Percentiles rank a stretch among this genome's conserved stretches.
phyloP scores from a whole-genome alignment of 768 basidiomycete genomes.

The Amylocystis lapponica region DNA sequence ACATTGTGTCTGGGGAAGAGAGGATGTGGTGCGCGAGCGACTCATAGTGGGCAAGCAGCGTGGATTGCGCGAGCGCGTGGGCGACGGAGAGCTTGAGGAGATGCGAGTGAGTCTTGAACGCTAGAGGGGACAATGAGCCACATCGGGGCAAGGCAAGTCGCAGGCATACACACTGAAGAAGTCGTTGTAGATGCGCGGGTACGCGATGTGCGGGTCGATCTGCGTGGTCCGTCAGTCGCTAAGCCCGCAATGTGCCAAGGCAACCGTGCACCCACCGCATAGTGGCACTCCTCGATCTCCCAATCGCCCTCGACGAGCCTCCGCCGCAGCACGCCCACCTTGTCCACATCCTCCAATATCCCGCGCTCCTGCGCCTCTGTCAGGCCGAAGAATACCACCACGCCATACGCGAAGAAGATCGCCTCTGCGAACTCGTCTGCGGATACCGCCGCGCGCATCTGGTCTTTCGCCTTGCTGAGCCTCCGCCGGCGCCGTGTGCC shows the following conservation, averaged over 20 bases:
- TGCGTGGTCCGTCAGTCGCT: conserved; percentile 26
- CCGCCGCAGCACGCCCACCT: conserved; percentile 61
- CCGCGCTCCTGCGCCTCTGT: conserved; percentile 71
- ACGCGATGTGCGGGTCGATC: conserved; percentile 81
- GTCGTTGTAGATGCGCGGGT: conserved; percentile 92
- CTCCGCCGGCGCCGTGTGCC: conserved; percentile 2
- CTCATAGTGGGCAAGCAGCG: conserved; percentile 86
- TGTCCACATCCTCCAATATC: conserved; percentile 78
- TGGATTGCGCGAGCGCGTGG: conserved; percentile 92
- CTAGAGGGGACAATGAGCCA: conserved; percentile 32
- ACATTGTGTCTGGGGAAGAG: conserved; percentile 67
- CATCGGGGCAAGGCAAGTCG: neutral
- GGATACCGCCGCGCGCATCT: conserved; percentile 4
- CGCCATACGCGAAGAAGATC: conserved; percentile 83
- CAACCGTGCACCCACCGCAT: conserved; percentile 50
- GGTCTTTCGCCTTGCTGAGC: neutral
- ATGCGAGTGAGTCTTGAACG: conserved; percentile 88
- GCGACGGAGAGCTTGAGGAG: conserved; percentile 90
- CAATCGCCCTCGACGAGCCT: conserved; percentile 51
- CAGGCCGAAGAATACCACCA: conserved; percentile 89
- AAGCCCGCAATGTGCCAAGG: conserved; percentile 1
- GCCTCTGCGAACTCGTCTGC: conserved; percentile 64
- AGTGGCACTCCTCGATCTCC: conserved; percentile 95
- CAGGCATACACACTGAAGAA: conserved; percentile 71
- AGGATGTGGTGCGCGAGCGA: conserved; percentile 70